These are phyloP conservation scores for Teratosphaeria pseudoeucalypti DNA, from an alignment of 2,329 filamentous ascomycete species.

Conservation along the genomic window DNA sequence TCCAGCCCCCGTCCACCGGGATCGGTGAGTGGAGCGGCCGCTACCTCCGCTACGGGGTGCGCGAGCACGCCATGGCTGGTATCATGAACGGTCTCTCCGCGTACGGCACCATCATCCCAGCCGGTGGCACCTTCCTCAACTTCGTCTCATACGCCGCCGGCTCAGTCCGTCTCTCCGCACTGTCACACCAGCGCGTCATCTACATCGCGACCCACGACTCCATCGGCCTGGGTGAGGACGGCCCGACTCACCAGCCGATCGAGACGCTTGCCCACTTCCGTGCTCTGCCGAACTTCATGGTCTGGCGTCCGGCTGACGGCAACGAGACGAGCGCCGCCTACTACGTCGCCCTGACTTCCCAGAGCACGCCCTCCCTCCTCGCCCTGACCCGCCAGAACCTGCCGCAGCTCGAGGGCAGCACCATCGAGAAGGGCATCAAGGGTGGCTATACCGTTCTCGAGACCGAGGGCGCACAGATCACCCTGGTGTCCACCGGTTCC, in stretches of 20 bases:
- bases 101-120: conserved; percentile 91
- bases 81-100: conserved; percentile 92
- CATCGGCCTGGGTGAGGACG: conserved; percentile 97
- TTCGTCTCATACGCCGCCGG: conserved; percentile 97
- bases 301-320: conserved; percentile 96
- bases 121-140: conserved; percentile 95
- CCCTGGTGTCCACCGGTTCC: conserved; percentile 87
- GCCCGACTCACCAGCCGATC: conserved; percentile 97
- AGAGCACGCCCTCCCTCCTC: conserved; percentile 83
- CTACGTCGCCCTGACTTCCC: conserved; percentile 85
- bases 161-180: conserved; percentile 83
- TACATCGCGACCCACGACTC: conserved; percentile 98
- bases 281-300: conserved; percentile 97
- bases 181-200: conserved; percentile 83
- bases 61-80: conserved; percentile 84
- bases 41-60: conserved; percentile 86
- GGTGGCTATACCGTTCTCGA: conserved; percentile 90
- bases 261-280: conserved; percentile 98
- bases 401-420: conserved; percentile 90
- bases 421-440: conserved; percentile 80
- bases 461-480: conserved; percentile 72
- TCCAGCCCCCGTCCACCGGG: conserved; percentile 78
- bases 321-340: conserved; percentile 98
- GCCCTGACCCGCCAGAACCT: conserved; percentile 97
- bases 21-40: conserved; percentile 86